Evolutionary conservation across 371 early-diverging fungal species (phyloP).

Genomic region (Blastocladiella emersonii): DNA sequence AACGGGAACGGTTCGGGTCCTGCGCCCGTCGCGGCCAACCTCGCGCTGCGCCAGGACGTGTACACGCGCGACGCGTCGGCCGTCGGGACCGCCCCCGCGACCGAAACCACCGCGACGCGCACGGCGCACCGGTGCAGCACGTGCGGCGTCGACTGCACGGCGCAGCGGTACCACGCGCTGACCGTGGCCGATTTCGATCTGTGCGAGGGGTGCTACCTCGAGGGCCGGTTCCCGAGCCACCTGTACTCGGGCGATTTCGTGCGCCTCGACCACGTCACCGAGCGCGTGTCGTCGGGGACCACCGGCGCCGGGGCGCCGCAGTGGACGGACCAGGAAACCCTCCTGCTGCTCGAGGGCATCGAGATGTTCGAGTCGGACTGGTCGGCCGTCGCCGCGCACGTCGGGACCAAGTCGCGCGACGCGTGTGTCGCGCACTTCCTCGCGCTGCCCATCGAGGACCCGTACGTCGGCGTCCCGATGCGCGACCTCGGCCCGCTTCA

Average conservation of each 20-base stretch:
- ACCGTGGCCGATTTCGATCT: slow-evolving; percentile 69
- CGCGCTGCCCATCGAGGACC: slow-evolving; percentile 90
- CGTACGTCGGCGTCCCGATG: slow-evolving; percentile 36
- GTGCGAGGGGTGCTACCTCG: slow-evolving; percentile 75
- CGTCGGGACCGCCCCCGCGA: slow-evolving; percentile 2
- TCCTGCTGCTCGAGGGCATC: slow-evolving; percentile 85
- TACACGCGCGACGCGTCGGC: slow-evolving; percentile 32
- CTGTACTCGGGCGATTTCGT: slow-evolving; percentile 80
- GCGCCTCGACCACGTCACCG: slow-evolving; percentile 33
- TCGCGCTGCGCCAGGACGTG: slow-evolving; percentile 39
- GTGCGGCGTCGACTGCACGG: slow-evolving; percentile 78
- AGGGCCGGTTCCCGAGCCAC: slow-evolving; percentile 84
- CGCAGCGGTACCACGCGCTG: slow-evolving; percentile 61
- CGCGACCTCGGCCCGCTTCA: slow-evolving; percentile 36
- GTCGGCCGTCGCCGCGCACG: slow-evolving; percentile 84
- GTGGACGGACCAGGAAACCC: slow-evolving; percentile 93
- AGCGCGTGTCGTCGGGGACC: slow-evolving; percentile 19
- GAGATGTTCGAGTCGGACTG: slow-evolving; percentile 96
- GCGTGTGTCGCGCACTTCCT: slow-evolving; percentile 92
- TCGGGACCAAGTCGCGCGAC: slow-evolving; percentile 81
- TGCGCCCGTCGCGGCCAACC: slow-evolving; percentile 10
- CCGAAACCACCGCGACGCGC: not conserved
- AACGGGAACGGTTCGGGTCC: slow-evolving; percentile 14
- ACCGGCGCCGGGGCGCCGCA: slow-evolving; percentile 8
- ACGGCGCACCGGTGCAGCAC: slow-evolving; percentile 31